Evolutionary conservation across 2,329 filamentous ascomycete species (phyloP).

Genomic region (Nannizziopsis barbatae): DNA sequence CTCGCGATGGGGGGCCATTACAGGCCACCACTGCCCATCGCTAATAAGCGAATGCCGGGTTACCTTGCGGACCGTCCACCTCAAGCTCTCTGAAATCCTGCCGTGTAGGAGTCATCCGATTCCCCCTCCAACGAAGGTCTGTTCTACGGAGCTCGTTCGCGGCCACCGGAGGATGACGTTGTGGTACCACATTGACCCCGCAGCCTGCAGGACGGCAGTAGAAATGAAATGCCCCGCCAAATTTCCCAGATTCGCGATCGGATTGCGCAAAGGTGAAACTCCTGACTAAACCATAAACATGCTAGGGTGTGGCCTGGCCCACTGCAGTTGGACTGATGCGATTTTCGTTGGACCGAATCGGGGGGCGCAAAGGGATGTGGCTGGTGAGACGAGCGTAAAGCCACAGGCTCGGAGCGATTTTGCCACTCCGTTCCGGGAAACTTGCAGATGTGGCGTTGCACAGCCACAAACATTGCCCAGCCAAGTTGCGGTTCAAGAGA

Average conservation of each 20-base stretch:
- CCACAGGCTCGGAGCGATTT: background rate
- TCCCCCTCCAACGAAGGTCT: no score
- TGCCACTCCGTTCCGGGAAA: background rate
- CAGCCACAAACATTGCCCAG: background rate
- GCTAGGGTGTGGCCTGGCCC: background rate
- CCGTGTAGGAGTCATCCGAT: background rate
- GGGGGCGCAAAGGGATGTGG: background rate
- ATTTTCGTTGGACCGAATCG: background rate
- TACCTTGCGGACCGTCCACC: background rate
- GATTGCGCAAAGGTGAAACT: slow-evolving; percentile 4
- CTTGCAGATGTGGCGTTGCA: background rate
- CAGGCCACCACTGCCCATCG: background rate
- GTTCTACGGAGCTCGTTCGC: background rate
- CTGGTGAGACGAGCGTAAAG: background rate
- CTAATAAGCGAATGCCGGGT: background rate
- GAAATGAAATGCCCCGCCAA: slow-evolving; percentile 2
- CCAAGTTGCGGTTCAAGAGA: background rate
- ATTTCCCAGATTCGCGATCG: slow-evolving; percentile 1
- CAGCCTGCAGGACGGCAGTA: background rate
- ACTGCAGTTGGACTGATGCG: background rate
- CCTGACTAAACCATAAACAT: background rate
- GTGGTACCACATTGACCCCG: slow-evolving; percentile 1
- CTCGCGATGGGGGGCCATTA: no score
- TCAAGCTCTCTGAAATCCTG: no score
- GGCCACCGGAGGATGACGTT: background rate